Conservation (phyloP, 768 basidiomycete genomes). For the Russula brevipes region DNA sequence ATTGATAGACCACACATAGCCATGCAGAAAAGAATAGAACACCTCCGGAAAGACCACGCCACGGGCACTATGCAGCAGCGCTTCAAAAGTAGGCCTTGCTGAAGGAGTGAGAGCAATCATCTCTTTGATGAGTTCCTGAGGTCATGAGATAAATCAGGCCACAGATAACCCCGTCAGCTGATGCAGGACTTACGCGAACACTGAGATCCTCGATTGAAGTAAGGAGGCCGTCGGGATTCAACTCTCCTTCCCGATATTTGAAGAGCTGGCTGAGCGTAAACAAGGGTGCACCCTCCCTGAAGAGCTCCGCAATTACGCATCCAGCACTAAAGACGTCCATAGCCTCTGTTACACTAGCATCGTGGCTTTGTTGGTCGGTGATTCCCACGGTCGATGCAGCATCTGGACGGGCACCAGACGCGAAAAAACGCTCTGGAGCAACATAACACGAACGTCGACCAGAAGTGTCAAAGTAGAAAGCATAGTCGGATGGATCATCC, state of each 20-base stretch:
- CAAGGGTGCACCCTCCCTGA: slow-evolving; percentile 87
- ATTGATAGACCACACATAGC: slow-evolving; percentile 77
- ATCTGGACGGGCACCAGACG: slow-evolving; percentile 56
- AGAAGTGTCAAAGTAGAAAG: slow-evolving; percentile 96
- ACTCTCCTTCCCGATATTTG: slow-evolving; percentile 86
- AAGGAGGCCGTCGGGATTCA: slow-evolving; percentile 67
- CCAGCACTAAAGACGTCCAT: slow-evolving; percentile 98
- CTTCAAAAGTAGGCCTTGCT: slow-evolving; percentile 76
- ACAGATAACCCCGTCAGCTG: slow-evolving; percentile 10
- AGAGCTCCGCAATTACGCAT: slow-evolving; percentile 93
- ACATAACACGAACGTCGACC: slow-evolving; percentile 92
- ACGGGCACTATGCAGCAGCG: slow-evolving; percentile 65
- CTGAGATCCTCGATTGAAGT: slow-evolving; percentile 72
- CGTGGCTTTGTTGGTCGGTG: slow-evolving; percentile 59
- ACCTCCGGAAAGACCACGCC: slow-evolving; percentile 83
- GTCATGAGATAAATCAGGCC: neutral
- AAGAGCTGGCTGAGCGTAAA: slow-evolving; percentile 94
- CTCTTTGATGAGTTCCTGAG: slow-evolving; percentile 75
- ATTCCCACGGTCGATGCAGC: slow-evolving; percentile 2
- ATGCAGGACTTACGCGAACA: slow-evolving; percentile 58
- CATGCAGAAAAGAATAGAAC: slow-evolving; percentile 93
- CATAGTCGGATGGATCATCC: slow-evolving; percentile 96
- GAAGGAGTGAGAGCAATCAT: slow-evolving; percentile 85
- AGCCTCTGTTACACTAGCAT: slow-evolving; percentile 82
- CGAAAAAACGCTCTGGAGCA: slow-evolving; percentile 94